A percentile compares a stretch with the other conserved stretches of the same genome.
Conservation (phyloP, 805 yeast genomes). For the Spathaspora girioi region DNA sequence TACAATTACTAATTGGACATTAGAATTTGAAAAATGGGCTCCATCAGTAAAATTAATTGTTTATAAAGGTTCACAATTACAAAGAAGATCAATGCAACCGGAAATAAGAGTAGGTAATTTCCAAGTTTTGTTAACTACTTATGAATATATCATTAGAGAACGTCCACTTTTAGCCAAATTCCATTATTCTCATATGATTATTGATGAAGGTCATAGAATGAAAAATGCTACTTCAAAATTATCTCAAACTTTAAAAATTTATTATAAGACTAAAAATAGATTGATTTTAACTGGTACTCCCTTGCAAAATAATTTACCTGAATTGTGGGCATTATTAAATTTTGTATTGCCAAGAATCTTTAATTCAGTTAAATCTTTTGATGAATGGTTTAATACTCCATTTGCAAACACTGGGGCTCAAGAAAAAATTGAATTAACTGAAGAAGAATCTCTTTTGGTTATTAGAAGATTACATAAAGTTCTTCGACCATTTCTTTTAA, state of each 20-base stretch:
- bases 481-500: slow-evolving; percentile 74
- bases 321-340: slow-evolving; percentile 79
- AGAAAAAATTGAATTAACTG: slow-evolving; percentile 75
- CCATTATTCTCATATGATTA: slow-evolving; percentile 82
- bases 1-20: slow-evolving; percentile 80
- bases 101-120: slow-evolving; percentile 67
- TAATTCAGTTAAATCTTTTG: slow-evolving; percentile 81
- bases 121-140: slow-evolving; percentile 75
- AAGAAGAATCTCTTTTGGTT: slow-evolving; percentile 80
- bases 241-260: slow-evolving; percentile 65
- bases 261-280: slow-evolving; percentile 72
- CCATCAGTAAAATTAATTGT: slow-evolving; percentile 69
- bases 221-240: slow-evolving; percentile 74
- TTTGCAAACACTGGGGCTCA: slow-evolving; percentile 82
- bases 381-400: slow-evolving; percentile 89
- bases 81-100: slow-evolving; percentile 62
- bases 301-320: slow-evolving; percentile 79
- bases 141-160: slow-evolving; percentile 77
- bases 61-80: slow-evolving; percentile 74
- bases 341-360: slow-evolving; percentile 81
- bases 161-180: slow-evolving; percentile 65
- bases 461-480: slow-evolving; percentile 85
- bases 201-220: slow-evolving; percentile 90
- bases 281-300: slow-evolving; percentile 87
- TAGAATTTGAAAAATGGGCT: slow-evolving; percentile 87